These are phyloP conservation scores for Trichomonas tenax DNA, from an alignment of 208 protist genomes.

Conservation along the genomic window DNA sequence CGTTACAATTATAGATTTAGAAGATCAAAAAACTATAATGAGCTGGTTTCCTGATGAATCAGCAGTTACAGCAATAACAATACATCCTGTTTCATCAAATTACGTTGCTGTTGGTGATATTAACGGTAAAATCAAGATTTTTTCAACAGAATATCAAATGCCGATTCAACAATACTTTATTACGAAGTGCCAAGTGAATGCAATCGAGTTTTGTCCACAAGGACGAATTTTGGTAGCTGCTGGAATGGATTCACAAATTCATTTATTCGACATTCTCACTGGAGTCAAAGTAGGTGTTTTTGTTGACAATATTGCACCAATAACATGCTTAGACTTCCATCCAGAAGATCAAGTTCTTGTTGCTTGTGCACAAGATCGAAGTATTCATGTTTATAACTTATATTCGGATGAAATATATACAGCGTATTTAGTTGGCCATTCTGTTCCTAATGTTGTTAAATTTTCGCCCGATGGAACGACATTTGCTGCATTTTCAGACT, in stretches of 20 bases:
- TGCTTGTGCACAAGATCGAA: not conserved
- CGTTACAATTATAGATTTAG: not conserved
- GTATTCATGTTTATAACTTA: not conserved
- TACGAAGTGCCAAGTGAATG: not conserved
- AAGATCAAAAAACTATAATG: not conserved
- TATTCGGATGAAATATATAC: not conserved
- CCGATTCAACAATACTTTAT: not conserved
- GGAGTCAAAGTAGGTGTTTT: not conserved
- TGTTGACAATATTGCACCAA: not conserved
- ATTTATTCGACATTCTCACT: not conserved
- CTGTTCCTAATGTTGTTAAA: not conserved
- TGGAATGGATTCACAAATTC: not conserved
- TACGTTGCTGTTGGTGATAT: not conserved
- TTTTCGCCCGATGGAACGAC: not conserved
- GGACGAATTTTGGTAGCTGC: not conserved
- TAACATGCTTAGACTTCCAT: not conserved
- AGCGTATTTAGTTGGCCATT: not conserved
- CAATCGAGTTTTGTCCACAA: not conserved
- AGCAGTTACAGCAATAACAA: not conserved
- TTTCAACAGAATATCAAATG: not conserved
- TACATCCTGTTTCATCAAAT: not conserved
- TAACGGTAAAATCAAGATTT: not conserved
- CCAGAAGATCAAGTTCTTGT: not conserved
- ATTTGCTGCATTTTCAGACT: not conserved
- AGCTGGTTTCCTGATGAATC: not conserved